phyloP scores from a whole-genome alignment of 495 filamentous ascomycete genomes.

The Oidiodendron maius region DNA sequence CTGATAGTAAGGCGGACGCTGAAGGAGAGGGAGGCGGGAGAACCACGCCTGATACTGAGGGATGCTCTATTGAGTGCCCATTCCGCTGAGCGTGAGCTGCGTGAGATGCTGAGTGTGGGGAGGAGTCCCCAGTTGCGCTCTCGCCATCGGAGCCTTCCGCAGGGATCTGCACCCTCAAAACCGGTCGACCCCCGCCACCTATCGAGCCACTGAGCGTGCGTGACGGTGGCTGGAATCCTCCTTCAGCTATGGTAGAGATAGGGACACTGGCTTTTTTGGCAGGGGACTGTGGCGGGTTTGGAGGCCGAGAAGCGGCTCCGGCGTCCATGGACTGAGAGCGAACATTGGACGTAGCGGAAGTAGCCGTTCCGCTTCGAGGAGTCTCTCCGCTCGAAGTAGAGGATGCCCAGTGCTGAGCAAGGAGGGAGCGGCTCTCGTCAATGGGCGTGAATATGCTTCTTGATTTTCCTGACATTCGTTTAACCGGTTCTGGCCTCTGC shows the following conservation, averaged over 20 bases:
- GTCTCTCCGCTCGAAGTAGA: conserved; percentile 40
- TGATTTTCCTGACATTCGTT: conserved; percentile 72
- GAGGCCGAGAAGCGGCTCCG: conserved; percentile 44
- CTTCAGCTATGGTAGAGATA: conserved; percentile 47
- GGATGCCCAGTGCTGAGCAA: conserved; percentile 76
- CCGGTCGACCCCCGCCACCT: conserved; percentile 60
- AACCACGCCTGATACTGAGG: conserved; percentile 59
- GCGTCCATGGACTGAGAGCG: conserved; percentile 63
- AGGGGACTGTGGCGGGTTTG: conserved; percentile 36
- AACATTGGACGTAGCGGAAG: conserved; percentile 16
- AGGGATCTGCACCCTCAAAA: conserved; percentile 90
- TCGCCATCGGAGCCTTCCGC: conserved; percentile 65
- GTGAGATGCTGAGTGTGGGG: conserved; percentile 63
- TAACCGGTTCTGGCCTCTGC: conserved; percentile 48
- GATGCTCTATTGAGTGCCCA: conserved; percentile 19
- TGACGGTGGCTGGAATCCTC: conserved; percentile 56
- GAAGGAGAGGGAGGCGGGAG: conserved; percentile 92
- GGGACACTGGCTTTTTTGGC: conserved; percentile 43
- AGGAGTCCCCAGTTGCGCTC: conserved; percentile 69
- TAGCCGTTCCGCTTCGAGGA: conserved; percentile 27
- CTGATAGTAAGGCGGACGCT: conserved; percentile 76
- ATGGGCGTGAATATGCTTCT: conserved; percentile 97
- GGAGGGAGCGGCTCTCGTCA: conserved; percentile 82
- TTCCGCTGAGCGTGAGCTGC: conserved; percentile 20
- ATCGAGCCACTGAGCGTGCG: conserved; percentile 63